phyloP scores from a whole-genome alignment of 2,329 filamentous ascomycete genomes.

The Colletotrichum incanum region DNA sequence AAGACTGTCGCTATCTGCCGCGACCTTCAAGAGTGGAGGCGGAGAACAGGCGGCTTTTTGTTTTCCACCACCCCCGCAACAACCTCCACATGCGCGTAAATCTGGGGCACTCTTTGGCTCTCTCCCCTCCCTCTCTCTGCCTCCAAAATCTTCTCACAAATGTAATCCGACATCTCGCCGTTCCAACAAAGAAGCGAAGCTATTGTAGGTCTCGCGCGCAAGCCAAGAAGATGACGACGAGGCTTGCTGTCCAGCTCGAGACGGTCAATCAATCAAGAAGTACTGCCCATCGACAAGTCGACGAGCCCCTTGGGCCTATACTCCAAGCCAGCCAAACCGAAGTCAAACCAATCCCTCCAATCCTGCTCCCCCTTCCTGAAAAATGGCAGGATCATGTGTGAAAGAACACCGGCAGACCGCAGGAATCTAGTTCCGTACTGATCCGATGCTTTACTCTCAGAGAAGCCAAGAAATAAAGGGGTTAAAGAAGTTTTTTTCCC shows the following conservation, averaged over 20 bases:
- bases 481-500: constrained; percentile 31
- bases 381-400: constrained; percentile 11
- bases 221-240: constrained; percentile 31
- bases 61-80: constrained; percentile 12
- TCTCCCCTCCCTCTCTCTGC: background rate
- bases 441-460: constrained; percentile 33
- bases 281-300: constrained; percentile 26
- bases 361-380: constrained; percentile 29
- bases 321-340: constrained; percentile 36
- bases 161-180: constrained; percentile 35
- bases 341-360: constrained; percentile 31
- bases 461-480: constrained; percentile 44
- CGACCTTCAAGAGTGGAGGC: constrained; percentile 1
- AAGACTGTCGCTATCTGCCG: constrained; percentile 2
- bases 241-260: constrained; percentile 15
- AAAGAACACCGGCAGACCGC: constrained; percentile 42
- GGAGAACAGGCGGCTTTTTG: constrained; percentile 15
- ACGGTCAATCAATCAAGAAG: constrained; percentile 27
- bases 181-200: constrained; percentile 35
- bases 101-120: background rate
- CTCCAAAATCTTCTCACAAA: constrained; percentile 27
- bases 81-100: constrained; percentile 16
- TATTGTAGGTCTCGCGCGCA: constrained; percentile 35
- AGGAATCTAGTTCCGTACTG: constrained; percentile 26
- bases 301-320: constrained; percentile 21